These are phyloP conservation scores for Jamesozyma lodderae DNA, from an alignment of 805 yeast genomes.

Conservation along the genomic window DNA sequence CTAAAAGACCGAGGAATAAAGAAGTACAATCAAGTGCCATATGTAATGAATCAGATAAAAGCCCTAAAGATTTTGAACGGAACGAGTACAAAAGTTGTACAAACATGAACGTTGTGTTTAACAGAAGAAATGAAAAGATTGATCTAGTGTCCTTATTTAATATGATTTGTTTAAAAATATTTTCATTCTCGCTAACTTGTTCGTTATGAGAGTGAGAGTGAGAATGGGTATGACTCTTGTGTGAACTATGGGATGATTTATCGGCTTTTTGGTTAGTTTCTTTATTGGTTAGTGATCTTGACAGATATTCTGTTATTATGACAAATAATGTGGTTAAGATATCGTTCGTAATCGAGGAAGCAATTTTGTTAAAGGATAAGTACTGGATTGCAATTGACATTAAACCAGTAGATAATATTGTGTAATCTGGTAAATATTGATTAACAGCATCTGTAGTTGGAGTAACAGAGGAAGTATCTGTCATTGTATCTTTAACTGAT, in stretches of 20 bases:
- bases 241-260: neutral
- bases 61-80: constrained; percentile 83
- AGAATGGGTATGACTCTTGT: constrained; percentile 6
- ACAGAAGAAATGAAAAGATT: constrained; percentile 74
- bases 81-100: constrained; percentile 87
- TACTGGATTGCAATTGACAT: constrained; percentile 30
- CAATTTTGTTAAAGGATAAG: constrained; percentile 26
- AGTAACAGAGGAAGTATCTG: neutral
- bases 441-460: neutral
- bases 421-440: constrained; percentile 12
- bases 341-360: constrained; percentile 10
- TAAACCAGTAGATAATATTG: constrained; percentile 22
- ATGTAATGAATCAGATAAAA: constrained; percentile 87
- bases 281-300: constrained; percentile 1
- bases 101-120: constrained; percentile 90
- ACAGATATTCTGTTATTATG: constrained; percentile 11
- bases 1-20: constrained; percentile 77
- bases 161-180: constrained; percentile 30
- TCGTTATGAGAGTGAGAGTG: constrained; percentile 7
- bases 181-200: constrained; percentile 2
- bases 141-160: constrained; percentile 67
- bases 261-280: neutral
- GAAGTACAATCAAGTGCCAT: constrained; percentile 96
- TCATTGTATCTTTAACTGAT: constrained; percentile 19
- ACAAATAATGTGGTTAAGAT: constrained; percentile 13